Evolutionary conservation across 75 land plant species (phyloP).

Genomic region (Ceratopteris richardii): DNA sequence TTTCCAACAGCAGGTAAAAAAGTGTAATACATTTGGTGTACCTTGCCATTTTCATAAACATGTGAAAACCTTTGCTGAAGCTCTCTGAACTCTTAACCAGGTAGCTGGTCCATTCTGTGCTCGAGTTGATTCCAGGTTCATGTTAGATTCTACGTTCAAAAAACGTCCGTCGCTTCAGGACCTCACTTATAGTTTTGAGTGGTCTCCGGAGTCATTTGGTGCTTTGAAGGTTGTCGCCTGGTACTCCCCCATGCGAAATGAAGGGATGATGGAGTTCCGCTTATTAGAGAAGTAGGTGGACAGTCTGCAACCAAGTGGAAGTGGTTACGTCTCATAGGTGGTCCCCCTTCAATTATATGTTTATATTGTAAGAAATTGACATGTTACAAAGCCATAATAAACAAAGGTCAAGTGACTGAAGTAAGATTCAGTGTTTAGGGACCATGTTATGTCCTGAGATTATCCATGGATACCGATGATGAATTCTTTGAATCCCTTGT

Average conservation of each 20-base stretch:
- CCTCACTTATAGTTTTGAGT: slow-evolving; percentile 49
- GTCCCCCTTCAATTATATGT: no score
- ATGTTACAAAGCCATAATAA: no score
- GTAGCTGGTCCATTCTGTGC: slow-evolving; percentile 61
- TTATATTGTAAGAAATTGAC: no score
- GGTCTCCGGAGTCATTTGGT: slow-evolving; percentile 33
- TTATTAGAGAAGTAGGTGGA: slow-evolving; percentile 33
- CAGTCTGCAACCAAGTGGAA: no score
- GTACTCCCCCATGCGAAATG: slow-evolving; percentile 76
- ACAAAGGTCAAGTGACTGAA: no score
- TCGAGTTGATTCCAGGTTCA: slow-evolving; percentile 56
- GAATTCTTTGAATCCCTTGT: no score
- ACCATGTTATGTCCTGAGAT: no score
- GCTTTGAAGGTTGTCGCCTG: slow-evolving; percentile 67
- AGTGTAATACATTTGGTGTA: neutral
- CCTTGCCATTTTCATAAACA: no score
- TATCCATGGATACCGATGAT: no score
- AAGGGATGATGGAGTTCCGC: slow-evolving; percentile 81
- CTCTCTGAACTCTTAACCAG: slow-evolving; percentile 19
- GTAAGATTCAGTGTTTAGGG: no score
- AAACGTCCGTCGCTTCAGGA: slow-evolving; percentile 41
- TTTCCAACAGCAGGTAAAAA: slow-evolving; percentile 32
- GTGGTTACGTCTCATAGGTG: no score
- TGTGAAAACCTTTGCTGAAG: no score
- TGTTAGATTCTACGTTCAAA: slow-evolving; percentile 22